phyloP scores from a whole-genome alignment of 202 grass and related monocot species.

The Zizania palustris region DNA sequence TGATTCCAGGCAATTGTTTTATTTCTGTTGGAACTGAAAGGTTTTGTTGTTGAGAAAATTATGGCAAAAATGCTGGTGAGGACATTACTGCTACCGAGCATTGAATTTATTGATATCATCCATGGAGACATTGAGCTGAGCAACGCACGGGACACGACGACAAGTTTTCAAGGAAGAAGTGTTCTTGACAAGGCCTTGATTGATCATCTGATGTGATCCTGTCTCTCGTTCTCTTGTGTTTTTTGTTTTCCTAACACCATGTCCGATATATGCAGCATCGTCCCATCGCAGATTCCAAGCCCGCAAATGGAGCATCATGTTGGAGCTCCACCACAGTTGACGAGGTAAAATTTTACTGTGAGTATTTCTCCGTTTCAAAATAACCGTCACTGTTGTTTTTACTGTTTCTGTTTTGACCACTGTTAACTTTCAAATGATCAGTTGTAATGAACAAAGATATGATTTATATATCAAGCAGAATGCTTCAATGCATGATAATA shows the following conservation, averaged over 20 bases:
- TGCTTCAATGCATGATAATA: too few species aligned
- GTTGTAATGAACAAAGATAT: too few species aligned
- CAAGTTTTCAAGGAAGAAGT: not conserved
- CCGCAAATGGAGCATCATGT: not conserved
- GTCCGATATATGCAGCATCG: not conserved
- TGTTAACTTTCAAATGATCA: too few species aligned
- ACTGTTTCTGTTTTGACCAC: too few species aligned
- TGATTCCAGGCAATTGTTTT: not conserved
- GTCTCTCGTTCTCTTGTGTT: not conserved
- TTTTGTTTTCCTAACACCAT: not conserved
- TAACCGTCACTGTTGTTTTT: too few species aligned
- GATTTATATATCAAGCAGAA: too few species aligned
- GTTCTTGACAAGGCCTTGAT: not conserved
- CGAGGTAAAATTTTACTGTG: not conserved
- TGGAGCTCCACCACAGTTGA: not conserved
- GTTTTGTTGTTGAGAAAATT: not conserved
- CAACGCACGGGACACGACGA: not conserved
- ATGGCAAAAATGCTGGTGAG: not conserved
- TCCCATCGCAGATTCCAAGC: not conserved
- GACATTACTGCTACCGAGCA: not conserved
- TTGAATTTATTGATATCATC: not conserved
- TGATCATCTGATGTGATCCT: constrained; percentile 1
- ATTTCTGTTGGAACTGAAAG: not conserved
- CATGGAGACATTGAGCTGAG: not conserved
- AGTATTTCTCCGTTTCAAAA: too few species aligned